Base-by-base conservation (phyloP, 2,329 filamentous ascomycete genomes). In the Penicillium italicum region DNA sequence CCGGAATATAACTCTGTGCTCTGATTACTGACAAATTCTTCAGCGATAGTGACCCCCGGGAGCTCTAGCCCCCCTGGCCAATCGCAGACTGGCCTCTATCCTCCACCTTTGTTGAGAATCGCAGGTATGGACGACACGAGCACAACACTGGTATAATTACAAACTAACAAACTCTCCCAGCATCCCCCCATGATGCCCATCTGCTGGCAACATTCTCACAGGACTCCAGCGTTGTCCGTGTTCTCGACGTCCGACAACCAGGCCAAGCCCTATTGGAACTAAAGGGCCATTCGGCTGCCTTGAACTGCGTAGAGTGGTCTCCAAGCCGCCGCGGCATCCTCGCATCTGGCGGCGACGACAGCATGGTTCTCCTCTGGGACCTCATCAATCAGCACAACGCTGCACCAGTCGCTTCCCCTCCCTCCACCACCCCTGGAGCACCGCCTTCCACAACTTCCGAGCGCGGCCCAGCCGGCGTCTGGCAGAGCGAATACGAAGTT, bases 251-350 rank as follows among this genome's bases (percentile, higher is more conserved):
- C 3, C 88, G 94, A 46, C 94, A 99, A 75, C 94, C 94, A 0
- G 94, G 94, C 6, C 94, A 97, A 74, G 94, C 94, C 2, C 82
- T 99, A 5, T 84, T 99, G 26, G 94, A 99, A 72, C 85, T 99
- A 36, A 90, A 90, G 45, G 94, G 94, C 22, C 93, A 99, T 70
- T 84, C 85, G 22, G 89, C 90, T 5, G 76, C 90, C 8, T 83
- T 99, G 55, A 97, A 96, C 75, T 94, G 89, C 67, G 89, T 97
- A 56, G 94, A 99, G 76, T 99, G 94, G 94, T 96, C 91, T 9
- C 93, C 91, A 0, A 84, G 85, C 53, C 84, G 92, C 56, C 83
- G 94, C 66, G 94, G 94, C 24, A 89, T 92, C 62, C 83, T 99
- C 18, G 93, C 93, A 16, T 96, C 91, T 0, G 94, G 94, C 33